Base-by-base conservation (phyloP, 23 red algal species). In the Cyanidioschyzon merolae region DNA sequence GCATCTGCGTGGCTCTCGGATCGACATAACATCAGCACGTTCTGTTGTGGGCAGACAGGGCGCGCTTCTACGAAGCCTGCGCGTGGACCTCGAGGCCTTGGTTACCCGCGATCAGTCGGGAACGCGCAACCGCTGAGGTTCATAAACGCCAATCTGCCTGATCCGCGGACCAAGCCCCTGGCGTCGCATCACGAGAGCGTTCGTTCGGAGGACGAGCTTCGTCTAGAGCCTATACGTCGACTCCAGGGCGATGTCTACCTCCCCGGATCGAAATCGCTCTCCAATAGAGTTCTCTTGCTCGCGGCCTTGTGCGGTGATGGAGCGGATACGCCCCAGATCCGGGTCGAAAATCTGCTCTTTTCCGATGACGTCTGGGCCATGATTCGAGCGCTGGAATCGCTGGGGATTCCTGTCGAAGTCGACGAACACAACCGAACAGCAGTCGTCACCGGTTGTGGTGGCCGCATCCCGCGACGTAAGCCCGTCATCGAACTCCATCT, bases 201-300 rank as follows among this genome's bases (percentile, higher is more conserved):
- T 21, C 21, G 12, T 7, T 7, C 45, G 45, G 45, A 54, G 7
- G 45, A 54, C 45, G 45, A 54, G 45, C 45, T 54, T 21, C 45
- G 7, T 7, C 63, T 71, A 32, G 7, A 71, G 7, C 63, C 63
- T 25, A 32, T 81, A 34, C 38, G 38, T 0, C 26, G 50, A 17
- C 2, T 81, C 17, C 17, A 50, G 18, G 78, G 78, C 35, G 59
- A 50, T 30, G 38, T 81, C 16, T 37, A 71, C 74, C 80, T 98
- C 26, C 94, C 94, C 1, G 94, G 94, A 57, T 98, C 94, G 15
- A 98, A 98, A 37, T 91, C 88, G 29, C 87, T 98, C 34, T 91
- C 88, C 30, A 98, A 98, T 76, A 84, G 94, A 17, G 84, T 98
- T 24, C 75, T 98, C 39, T 83, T 98, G 41, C 88, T 98, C n/a